Evolutionary conservation across 2,329 filamentous ascomycete species (phyloP), one percentile per base, ranked within the genome.

Genomic region (Claviceps maximensis): DNA sequence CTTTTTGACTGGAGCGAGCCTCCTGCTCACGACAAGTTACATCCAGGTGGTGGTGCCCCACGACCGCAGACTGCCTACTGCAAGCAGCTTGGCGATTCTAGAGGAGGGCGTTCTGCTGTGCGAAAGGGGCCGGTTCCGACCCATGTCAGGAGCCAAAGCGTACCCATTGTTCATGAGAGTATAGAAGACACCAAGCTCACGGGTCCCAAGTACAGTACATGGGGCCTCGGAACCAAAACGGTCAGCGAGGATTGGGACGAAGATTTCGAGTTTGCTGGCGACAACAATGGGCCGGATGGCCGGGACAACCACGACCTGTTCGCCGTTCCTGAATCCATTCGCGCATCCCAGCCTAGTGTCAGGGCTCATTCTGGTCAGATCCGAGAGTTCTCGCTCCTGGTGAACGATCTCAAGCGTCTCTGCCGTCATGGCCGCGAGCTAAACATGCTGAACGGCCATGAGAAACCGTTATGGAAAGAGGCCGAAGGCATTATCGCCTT

Each of bases 211-310:
- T 91, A 89, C 62, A 85, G 87, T 45, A 90, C 87, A 1, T 91
- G 87, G 87, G 86, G 86, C 2, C 71, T 89, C 44, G 82, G 84
- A n/a, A 83, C 80, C 57, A 90, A 90, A 66, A 84, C 80, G 17
- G 83, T 83, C 12, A 90, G 84, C 56, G 88, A 94, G 64, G 87
- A 93, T 62, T 94, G 88, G 88, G 88, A 91, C 60, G 86, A 90
- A 57, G 88, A 94, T 65, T 93, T 94, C 60, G 86, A 91, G 55
- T 90, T 91, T 63, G 77, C 77, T 9, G 72, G 70, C 27, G 65
- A 74, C 33, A 71, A 69, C 45, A 61, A 67, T 38, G 64, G 56
- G 4, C 66, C 67, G n/a, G 64, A 66, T 40, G 67, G 67, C 36
- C 66, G 64, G 29, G 65, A 66, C 27, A 66, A 65, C 3, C 61